A percentile compares a stretch with the other conserved stretches of the same genome.
These are phyloP conservation scores for Porogramme epimiltina DNA, from an alignment of 1,284 basidiomycete genomes.

Conservation along the genomic window DNA sequence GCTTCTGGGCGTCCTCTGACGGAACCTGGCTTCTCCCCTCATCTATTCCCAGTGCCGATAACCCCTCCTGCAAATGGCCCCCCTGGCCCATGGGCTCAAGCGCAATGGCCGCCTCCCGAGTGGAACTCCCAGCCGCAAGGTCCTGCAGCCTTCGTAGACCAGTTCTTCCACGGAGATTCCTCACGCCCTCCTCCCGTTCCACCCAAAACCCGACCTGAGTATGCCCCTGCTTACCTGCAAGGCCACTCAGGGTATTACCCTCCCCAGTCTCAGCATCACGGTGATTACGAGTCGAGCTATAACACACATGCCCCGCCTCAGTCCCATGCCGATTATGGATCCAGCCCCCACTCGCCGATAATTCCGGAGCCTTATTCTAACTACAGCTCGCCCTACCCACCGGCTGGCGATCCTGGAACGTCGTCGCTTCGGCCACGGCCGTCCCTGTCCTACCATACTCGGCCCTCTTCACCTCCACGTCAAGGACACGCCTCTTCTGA, in stretches of 20 bases:
- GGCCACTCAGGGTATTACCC: no score
- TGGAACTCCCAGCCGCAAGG: constrained; percentile 34
- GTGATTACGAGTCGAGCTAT: no score
- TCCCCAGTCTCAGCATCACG: no score
- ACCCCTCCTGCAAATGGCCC: constrained; percentile 1
- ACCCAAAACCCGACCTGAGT: constrained; percentile 5
- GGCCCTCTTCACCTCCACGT: constrained; percentile 8
- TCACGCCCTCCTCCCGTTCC: constrained; percentile 2
- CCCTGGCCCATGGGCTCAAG: constrained; percentile 30
- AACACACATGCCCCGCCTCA: no score
- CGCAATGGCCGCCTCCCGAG: constrained; percentile 50
- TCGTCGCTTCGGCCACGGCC: constrained; percentile 21
- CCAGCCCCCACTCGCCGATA: no score
- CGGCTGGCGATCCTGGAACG: constrained; percentile 1
- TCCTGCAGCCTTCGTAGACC: constrained; percentile 4
- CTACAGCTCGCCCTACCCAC: constrained; percentile 9
- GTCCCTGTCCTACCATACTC: constrained; percentile 16
- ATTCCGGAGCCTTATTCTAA: no score
- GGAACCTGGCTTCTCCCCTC: constrained; percentile 10
- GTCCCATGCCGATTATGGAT: no score
- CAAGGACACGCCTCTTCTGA: constrained; percentile 1
- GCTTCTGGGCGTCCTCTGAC: constrained; percentile 3
- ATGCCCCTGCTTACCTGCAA: constrained; percentile 14
- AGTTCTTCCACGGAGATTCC: constrained; percentile 1
- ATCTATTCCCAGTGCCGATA: constrained; percentile 9